phyloP scores from a whole-genome alignment of 805 yeast genomes.

The Kuraishia floccosa region DNA sequence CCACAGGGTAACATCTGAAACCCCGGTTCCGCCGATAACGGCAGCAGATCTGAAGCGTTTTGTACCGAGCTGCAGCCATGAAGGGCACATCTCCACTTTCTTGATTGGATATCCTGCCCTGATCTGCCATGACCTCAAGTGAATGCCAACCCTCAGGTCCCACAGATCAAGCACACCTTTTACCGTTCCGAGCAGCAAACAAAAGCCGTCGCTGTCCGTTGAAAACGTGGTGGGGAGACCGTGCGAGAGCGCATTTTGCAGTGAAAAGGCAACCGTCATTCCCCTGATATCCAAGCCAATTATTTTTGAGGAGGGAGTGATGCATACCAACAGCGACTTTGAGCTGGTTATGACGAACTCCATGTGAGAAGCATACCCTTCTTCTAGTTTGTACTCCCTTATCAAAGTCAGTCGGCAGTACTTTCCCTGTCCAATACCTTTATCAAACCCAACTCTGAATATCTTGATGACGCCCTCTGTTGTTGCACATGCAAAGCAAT shows the following conservation, averaged over 20 bases:
- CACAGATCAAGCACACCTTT: constrained; percentile 69
- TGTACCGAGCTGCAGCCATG: constrained; percentile 18
- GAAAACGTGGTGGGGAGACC: constrained; percentile 59
- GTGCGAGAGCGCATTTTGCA: constrained; percentile 47
- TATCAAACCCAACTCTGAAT: constrained; percentile 23
- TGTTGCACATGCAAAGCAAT: constrained; percentile 48
- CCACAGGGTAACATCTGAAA: constrained; percentile 59
- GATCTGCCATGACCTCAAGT: constrained; percentile 53
- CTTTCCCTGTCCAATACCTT: constrained; percentile 6
- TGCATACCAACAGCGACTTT: constrained; percentile 30
- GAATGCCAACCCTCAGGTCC: constrained; percentile 63
- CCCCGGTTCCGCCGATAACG: constrained; percentile 59
- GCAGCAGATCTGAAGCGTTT: constrained; percentile 32
- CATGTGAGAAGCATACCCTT: constrained; percentile 27
- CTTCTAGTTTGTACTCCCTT: constrained; percentile 26
- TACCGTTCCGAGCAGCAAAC: constrained; percentile 69
- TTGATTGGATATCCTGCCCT: constrained; percentile 33
- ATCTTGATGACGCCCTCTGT: constrained; percentile 32
- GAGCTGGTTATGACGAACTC: constrained; percentile 27
- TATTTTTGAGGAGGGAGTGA: constrained; percentile 43
- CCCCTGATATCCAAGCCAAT: constrained; percentile 45
- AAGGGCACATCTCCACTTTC: constrained; percentile 31
- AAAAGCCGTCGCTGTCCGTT: constrained; percentile 37
- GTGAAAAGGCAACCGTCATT: constrained; percentile 27
- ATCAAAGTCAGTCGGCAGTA: constrained; percentile 17